Percentiles rank a stretch among this genome's conserved stretches.
phyloP scores from a whole-genome alignment of 78 protist species.

The Dictyostelium purpureum region DNA sequence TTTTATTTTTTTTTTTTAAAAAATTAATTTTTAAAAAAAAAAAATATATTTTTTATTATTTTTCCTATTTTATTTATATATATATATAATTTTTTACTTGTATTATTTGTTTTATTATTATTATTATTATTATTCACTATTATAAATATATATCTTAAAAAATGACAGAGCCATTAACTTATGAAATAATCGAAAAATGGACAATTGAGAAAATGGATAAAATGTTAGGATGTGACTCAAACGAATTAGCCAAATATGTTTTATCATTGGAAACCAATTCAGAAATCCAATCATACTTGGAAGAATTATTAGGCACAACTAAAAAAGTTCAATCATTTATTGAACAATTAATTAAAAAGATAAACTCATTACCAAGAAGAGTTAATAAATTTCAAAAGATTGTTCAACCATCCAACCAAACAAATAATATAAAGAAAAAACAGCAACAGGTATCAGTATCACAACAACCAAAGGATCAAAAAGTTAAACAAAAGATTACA shows the following conservation, averaged over 20 bases:
- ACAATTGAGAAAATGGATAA: constrained; percentile 33
- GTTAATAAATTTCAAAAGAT: neutral
- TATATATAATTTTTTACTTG: neutral
- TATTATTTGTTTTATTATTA: no score
- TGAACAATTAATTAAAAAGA: constrained; percentile 17
- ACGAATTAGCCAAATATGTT: constrained; percentile 4
- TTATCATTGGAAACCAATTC: constrained; percentile 4
- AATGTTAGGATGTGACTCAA: constrained; percentile 17
- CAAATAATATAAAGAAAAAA: neutral
- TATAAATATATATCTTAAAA: neutral
- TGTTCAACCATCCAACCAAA: neutral
- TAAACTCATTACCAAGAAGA: constrained; percentile 49
- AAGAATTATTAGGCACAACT: constrained; percentile 18
- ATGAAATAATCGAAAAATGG: constrained; percentile 53
- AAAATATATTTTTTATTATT: neutral
- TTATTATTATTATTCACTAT: no score
- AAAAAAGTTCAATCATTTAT: constrained; percentile 13
- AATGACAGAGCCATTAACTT: constrained; percentile 16
- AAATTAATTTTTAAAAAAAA: no score
- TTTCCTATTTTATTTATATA: neutral
- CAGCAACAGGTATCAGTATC: neutral
- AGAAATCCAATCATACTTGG: constrained; percentile 19
- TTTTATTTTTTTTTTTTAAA: no score
- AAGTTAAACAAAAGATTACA: constrained; percentile 1
- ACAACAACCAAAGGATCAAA: neutral